Evolutionary conservation across 495 filamentous ascomycete genomes (phyloP).

Genomic region (Penicillium waksmanii): DNA sequence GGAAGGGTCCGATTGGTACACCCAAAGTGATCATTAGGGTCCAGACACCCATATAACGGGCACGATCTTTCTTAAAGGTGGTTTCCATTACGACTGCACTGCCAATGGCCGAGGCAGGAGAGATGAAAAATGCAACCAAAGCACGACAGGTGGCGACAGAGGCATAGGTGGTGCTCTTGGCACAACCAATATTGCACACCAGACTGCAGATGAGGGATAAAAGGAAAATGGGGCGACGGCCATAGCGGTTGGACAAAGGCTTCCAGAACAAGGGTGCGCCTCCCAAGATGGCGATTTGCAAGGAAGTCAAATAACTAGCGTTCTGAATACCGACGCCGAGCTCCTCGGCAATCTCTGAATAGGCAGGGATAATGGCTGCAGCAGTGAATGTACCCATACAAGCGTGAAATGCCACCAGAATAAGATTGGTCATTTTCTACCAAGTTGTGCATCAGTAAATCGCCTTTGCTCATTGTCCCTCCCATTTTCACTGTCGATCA

Average conservation of each 20-base stretch:
- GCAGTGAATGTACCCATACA: conserved; percentile 61
- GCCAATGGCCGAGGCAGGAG: conserved; percentile 55
- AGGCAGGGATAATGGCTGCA: conserved; percentile 56
- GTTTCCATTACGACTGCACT: conserved; percentile 57
- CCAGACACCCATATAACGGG: conserved; percentile 58
- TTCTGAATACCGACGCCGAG: conserved; percentile 42
- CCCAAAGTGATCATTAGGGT: conserved; percentile 55
- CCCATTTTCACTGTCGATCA: neutral
- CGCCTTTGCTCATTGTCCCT: neutral
- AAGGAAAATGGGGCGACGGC: conserved; percentile 57
- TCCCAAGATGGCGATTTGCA: conserved; percentile 55
- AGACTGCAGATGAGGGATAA: conserved; percentile 49
- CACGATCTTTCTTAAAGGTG: conserved; percentile 54
- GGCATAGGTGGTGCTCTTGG: conserved; percentile 43
- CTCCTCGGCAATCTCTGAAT: conserved; percentile 46
- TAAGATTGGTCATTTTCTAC: conserved; percentile 57
- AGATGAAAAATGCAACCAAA: conserved; percentile 55
- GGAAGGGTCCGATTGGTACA: conserved; percentile 49
- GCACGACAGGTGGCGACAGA: conserved; percentile 49
- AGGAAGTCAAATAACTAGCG: conserved; percentile 53
- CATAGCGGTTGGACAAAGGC: conserved; percentile 60
- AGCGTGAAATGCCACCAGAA: conserved; percentile 59
- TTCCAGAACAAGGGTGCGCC: conserved; percentile 56
- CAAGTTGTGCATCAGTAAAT: conserved; percentile 15
- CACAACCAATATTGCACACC: conserved; percentile 52